These are phyloP conservation scores for Echinochloa phyllopogon DNA, from an alignment of 176 grass and related monocot genomes.

Conservation along the genomic window DNA sequence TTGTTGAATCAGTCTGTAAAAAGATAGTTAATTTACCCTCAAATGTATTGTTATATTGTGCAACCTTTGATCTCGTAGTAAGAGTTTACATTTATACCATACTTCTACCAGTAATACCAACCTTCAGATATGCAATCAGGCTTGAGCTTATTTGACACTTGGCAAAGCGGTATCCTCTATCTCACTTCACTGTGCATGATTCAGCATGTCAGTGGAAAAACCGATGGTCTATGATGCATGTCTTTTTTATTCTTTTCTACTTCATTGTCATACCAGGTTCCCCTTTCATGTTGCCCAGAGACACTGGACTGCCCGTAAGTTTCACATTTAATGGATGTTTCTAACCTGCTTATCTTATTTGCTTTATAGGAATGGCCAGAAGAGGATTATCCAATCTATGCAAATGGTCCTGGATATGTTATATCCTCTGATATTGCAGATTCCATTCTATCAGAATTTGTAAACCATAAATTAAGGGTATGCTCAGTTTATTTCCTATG, in stretches of 20 bases:
- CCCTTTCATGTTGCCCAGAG: background rate
- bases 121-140: background rate
- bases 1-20: slow-evolving; percentile 12
- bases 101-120: background rate
- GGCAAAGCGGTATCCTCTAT: background rate
- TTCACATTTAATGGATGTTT: slow-evolving; percentile 31
- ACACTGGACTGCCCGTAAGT: background rate
- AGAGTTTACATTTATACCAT: background rate
- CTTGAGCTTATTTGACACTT: slow-evolving; percentile 19
- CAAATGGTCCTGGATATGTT: slow-evolving; percentile 95
- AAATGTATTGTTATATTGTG: background rate
- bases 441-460: slow-evolving; percentile 82
- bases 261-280: slow-evolving; percentile 1
- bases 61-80: slow-evolving; percentile 13
- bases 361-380: slow-evolving; percentile 93
- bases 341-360: slow-evolving; percentile 40
- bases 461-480: slow-evolving; percentile 86
- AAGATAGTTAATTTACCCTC: slow-evolving; percentile 7
- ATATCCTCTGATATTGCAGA: slow-evolving; percentile 87
- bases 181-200: background rate
- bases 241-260: background rate
- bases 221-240: background rate
- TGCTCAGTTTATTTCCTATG: slow-evolving; percentile 37
- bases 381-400: slow-evolving; percentile 94
- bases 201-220: slow-evolving; percentile 29